Evolutionary conservation across 2,329 filamentous ascomycete species (phyloP), one percentile per base, ranked within the genome.

Genomic region (Fusarium devonianum): DNA sequence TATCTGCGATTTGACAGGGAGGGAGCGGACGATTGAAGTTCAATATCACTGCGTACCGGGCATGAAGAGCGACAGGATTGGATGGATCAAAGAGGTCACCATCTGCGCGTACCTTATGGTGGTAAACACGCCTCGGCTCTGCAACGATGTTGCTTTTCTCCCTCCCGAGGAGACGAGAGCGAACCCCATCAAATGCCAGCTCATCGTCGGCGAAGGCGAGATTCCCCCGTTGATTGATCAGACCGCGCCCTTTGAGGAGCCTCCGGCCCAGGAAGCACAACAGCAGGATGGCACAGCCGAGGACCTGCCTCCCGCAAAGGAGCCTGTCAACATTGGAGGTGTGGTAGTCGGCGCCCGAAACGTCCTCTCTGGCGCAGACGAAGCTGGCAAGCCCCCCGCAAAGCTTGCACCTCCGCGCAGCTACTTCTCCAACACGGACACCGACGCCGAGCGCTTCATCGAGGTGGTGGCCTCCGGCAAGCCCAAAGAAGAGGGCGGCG

Each of bases 91-190:
- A 71, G 92, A 97, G 70, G 85, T 93, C 2, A 89, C 88, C 3
- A 96, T 91, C 9, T 97, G 92, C 73, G 85, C 90, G 10, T 97
- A 97, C 68, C 79, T 96, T 43, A 96, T 97, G 92, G 85, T 96
- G 22, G 84, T 97, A 56, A 89, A 96, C 68, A 96, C 92, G 0
- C 90, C 92, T 0, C 86, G 91, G 1, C 83, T 97, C 10, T 97
- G 92, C 74, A 84, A 88, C 67, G 92, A 97, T 61, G 84, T 90
- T 8, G 91, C 91, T 8, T 97, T 97, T 69, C 77, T 88, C 43
- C 92, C 92, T 0, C 90, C 91, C 0, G 85, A 88, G 62, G 87
- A 90, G 54, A 88, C 88, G 44, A 83, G 84, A 49, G 86, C 90
- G 5, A 88, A 96, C 67, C 74, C 83, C 8, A 92, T 97, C 53